Conservation (phyloP, 164 flowering plant genomes). For the Santalum album region DNA sequence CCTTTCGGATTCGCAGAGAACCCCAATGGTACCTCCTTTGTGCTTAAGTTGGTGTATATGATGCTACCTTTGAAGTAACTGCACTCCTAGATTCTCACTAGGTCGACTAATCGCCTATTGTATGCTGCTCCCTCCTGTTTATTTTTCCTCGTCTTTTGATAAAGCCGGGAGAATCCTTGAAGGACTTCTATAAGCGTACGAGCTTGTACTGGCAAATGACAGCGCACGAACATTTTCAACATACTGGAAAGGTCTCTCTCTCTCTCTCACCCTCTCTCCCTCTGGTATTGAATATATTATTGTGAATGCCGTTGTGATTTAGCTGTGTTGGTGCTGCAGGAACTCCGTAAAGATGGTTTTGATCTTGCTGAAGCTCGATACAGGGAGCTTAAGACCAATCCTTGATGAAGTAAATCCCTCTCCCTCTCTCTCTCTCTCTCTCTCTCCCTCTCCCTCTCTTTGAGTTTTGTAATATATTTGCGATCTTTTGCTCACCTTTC, state of each 20-base stretch:
- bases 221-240: conserved; percentile 96
- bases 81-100: too few relatives aligned
- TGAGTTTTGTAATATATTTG: background rate
- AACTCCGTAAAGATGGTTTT: conserved; percentile 95
- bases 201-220: conserved; percentile 97
- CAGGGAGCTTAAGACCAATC: conserved; percentile 87
- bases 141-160: conserved; percentile 6
- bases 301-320: background rate
- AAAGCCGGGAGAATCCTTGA: conserved; percentile 93
- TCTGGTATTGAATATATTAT: background rate
- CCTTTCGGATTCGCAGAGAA: conserved; percentile 93
- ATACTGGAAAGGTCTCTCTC: conserved; percentile 84
- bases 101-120: conserved; percentile 10
- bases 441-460: background rate
- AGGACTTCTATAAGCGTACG: conserved; percentile 85
- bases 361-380: conserved; percentile 89
- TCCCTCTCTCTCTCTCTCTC: background rate
- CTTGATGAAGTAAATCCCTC: conserved; percentile 71
- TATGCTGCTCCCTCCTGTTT: background rate
- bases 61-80: background rate
- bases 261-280: background rate
- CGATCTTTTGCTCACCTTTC: background rate
- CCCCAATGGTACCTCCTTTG: conserved; percentile 62
- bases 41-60: background rate
- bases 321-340: conserved; percentile 32